These are phyloP conservation scores for Fusarium decemcellulare DNA, from an alignment of 2,329 filamentous ascomycete genomes.

Conservation along the genomic window DNA sequence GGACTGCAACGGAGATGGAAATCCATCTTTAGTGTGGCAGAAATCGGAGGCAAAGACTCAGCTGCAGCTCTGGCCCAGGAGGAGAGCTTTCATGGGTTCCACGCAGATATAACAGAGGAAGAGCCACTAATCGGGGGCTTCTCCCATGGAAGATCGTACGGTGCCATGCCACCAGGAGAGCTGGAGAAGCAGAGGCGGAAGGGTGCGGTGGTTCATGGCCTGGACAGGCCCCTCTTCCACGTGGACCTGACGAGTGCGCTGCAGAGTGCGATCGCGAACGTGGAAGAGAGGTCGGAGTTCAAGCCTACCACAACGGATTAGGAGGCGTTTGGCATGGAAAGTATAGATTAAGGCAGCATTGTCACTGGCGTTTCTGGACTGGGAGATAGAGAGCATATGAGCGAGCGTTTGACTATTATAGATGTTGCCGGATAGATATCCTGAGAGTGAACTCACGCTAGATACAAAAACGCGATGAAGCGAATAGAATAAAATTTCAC, in stretches of 20 bases:
- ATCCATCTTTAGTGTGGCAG: constrained; percentile 94
- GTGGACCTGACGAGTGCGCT: constrained; percentile 91
- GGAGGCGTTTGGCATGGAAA: neutral
- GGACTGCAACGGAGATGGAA: constrained; percentile 81
- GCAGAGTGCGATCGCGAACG: constrained; percentile 87
- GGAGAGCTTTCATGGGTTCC: constrained; percentile 63
- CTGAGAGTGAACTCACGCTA: neutral
- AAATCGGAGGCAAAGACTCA: constrained; percentile 80
- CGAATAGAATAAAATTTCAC: neutral
- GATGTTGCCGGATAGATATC: neutral
- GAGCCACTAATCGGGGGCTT: constrained; percentile 51
- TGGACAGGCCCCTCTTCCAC: constrained; percentile 94
- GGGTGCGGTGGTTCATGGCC: constrained; percentile 81
- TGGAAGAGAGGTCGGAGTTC: constrained; percentile 67
- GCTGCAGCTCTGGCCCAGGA: constrained; percentile 79
- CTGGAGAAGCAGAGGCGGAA: constrained; percentile 60
- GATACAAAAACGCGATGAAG: no score
- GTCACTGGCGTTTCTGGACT: constrained; percentile 1
- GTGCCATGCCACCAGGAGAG: constrained; percentile 39
- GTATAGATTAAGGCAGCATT: neutral
- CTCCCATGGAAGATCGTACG: constrained; percentile 20
- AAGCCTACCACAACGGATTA: constrained; percentile 19
- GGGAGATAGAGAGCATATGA: constrained; percentile 1
- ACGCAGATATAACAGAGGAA: constrained; percentile 53
- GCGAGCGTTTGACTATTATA: constrained; percentile 3